These are phyloP conservation scores for Plasmodium relictum DNA, from an alignment of 169 alveolate species.

Conservation along the genomic window DNA sequence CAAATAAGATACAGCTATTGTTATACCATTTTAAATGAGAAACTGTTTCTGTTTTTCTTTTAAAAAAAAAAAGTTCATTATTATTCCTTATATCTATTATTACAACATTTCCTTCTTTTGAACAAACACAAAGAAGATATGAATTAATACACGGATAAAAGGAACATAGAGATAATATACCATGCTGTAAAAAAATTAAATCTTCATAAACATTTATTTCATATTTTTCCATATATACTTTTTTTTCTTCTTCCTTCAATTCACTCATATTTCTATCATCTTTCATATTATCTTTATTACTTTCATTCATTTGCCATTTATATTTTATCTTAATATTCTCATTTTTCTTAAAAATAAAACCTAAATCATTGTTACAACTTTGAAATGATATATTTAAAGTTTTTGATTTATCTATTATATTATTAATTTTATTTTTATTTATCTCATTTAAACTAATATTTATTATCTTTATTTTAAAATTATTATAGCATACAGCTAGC, in stretches of 20 bases:
- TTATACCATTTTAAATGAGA: constrained; percentile 57
- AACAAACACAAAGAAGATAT: constrained; percentile 29
- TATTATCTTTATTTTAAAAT: constrained; percentile 31
- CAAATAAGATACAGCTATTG: constrained; percentile 46
- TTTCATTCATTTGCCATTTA: background rate
- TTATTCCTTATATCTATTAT: constrained; percentile 57
- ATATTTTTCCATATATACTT: background rate
- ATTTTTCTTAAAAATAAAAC: background rate
- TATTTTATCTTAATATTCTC: background rate
- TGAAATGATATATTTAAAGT: constrained; percentile 29
- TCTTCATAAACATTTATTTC: constrained; percentile 24
- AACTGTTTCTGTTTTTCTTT: constrained; percentile 54
- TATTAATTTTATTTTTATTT: constrained; percentile 21
- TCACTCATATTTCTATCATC: background rate
- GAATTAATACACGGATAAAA: constrained; percentile 68
- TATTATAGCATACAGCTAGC: constrained; percentile 39
- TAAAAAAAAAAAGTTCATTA: constrained; percentile 56
- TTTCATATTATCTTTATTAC: background rate
- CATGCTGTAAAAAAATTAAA: constrained; percentile 27
- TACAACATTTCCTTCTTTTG: constrained; percentile 54
- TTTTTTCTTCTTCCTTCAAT: background rate
- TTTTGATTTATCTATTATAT: constrained; percentile 1
- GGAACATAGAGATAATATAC: constrained; percentile 53
- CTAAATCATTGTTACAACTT: background rate
- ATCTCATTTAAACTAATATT: constrained; percentile 18